Conservation (phyloP, 306 rosid species). For the Malus asiatica region DNA sequence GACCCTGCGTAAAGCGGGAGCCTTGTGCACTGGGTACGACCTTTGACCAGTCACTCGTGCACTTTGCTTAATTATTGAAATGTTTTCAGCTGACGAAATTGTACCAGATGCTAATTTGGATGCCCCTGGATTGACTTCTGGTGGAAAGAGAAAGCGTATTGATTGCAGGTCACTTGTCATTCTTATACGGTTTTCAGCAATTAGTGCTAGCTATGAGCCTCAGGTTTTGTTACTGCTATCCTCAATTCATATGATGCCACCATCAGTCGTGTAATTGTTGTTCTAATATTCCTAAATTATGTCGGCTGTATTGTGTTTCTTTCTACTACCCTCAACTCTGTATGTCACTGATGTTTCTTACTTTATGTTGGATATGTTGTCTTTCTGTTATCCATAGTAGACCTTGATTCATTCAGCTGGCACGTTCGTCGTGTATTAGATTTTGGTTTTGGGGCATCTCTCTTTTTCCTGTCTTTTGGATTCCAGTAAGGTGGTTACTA, state of each 20-base stretch:
- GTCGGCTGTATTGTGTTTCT: not conserved
- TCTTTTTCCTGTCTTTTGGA: not conserved
- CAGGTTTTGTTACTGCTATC: constrained; percentile 9
- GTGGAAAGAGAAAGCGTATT: constrained; percentile 60
- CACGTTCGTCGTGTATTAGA: not conserved
- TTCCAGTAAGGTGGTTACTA: not conserved
- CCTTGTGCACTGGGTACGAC: too few relatives aligned
- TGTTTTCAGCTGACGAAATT: constrained; percentile 49
- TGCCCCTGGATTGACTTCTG: constrained; percentile 33
- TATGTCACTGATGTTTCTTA: not conserved
- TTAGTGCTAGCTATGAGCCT: constrained; percentile 15
- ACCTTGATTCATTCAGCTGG: constrained; percentile 1
- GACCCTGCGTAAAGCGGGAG: too few relatives aligned
- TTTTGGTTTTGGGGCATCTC: not conserved
- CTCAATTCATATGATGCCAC: constrained; percentile 6
- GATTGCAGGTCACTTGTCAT: constrained; percentile 51
- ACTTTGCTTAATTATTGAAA: constrained; percentile 24
- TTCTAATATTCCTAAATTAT: not conserved
- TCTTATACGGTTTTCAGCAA: constrained; percentile 13
- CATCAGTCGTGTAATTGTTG: not conserved
- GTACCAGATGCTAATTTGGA: constrained; percentile 34
- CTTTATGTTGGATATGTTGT: not conserved
- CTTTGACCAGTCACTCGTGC: not conserved
- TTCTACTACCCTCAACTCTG: not conserved
- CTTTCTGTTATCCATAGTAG: not conserved